Conservation (phyloP, 164 flowering plant genomes). For the Chimonanthus praecox region DNA sequence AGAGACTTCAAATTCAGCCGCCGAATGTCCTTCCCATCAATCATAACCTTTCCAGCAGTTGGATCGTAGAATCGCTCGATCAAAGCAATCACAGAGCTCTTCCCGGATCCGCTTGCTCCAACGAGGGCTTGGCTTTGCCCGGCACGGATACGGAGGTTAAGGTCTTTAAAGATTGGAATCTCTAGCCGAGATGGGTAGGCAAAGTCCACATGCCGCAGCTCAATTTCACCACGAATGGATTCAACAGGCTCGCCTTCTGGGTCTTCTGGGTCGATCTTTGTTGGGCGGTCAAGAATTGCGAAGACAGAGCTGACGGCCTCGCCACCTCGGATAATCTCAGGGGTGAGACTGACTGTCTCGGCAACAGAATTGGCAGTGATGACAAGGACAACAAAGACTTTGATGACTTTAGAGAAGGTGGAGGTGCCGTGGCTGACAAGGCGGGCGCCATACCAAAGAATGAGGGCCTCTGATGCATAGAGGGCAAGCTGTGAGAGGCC, state of each 20-base stretch:
- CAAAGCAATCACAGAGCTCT: constrained; percentile 84
- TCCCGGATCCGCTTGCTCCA: constrained; percentile 96
- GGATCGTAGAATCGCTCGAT: constrained; percentile 95
- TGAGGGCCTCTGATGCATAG: constrained; percentile 81
- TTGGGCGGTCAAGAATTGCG: constrained; percentile 64
- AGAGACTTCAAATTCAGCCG: constrained; percentile 66
- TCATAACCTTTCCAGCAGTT: constrained; percentile 66
- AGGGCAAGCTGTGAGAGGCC: constrained; percentile 95
- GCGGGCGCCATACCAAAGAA: constrained; percentile 90
- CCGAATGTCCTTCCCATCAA: constrained; percentile 83
- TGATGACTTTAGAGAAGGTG: constrained; percentile 86
- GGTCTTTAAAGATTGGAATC: constrained; percentile 60
- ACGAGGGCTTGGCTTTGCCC: constrained; percentile 94
- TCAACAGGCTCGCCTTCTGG: constrained; percentile 64
- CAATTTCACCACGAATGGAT: constrained; percentile 76
- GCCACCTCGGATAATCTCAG: constrained; percentile 86
- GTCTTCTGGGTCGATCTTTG: constrained; percentile 83
- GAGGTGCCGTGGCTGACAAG: constrained; percentile 73
- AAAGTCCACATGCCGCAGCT: constrained; percentile 82
- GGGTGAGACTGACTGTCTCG: constrained; percentile 91
- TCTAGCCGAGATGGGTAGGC: constrained; percentile 87
- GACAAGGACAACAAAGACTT: constrained; percentile 86
- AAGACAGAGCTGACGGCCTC: constrained; percentile 86
- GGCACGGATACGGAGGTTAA: constrained; percentile 71
- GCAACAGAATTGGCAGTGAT: constrained; percentile 95